A percentile compares a stretch with the other conserved stretches of the same genome.
Evolutionary conservation across 2,329 filamentous ascomycete species (phyloP).

Genomic region (Alternaria incomplexa): DNA sequence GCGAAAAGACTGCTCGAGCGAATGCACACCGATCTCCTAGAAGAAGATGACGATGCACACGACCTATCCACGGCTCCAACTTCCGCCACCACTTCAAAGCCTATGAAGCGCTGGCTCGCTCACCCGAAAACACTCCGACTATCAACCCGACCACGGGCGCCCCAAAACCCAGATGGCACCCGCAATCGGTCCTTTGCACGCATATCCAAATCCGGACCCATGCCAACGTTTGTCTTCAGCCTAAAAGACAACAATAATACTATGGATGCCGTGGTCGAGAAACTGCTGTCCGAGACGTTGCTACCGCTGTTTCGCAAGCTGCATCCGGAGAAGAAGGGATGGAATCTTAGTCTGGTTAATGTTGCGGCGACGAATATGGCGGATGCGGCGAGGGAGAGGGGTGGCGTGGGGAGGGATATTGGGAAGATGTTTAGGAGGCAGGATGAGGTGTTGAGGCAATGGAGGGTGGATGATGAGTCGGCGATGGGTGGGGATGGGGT

Average conservation of each 20-base stretch:
- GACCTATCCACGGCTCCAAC: neutral
- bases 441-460: slow-evolving; percentile 71
- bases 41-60: slow-evolving; percentile 52
- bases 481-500: no score
- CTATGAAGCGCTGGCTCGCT: slow-evolving; percentile 70
- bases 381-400: slow-evolving; percentile 53
- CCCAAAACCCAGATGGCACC: slow-evolving; percentile 59
- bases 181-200: slow-evolving; percentile 68
- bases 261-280: slow-evolving; percentile 67
- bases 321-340: slow-evolving; percentile 71
- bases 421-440: slow-evolving; percentile 81
- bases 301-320: slow-evolving; percentile 76
- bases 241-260: slow-evolving; percentile 55
- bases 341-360: slow-evolving; percentile 85
- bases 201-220: slow-evolving; percentile 74
- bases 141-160: slow-evolving; percentile 70
- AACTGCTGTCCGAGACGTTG: slow-evolving; percentile 71
- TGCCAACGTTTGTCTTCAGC: slow-evolving; percentile 77
- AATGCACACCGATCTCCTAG: slow-evolving; percentile 78
- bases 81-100: neutral
- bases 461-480: slow-evolving; percentile 54
- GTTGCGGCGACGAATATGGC: slow-evolving; percentile 86
- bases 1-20: slow-evolving; percentile 74
- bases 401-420: slow-evolving; percentile 72
- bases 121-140: slow-evolving; percentile 82